These are phyloP conservation scores for Candida chauliodis DNA, from an alignment of 805 yeast genomes.

Conservation along the genomic window DNA sequence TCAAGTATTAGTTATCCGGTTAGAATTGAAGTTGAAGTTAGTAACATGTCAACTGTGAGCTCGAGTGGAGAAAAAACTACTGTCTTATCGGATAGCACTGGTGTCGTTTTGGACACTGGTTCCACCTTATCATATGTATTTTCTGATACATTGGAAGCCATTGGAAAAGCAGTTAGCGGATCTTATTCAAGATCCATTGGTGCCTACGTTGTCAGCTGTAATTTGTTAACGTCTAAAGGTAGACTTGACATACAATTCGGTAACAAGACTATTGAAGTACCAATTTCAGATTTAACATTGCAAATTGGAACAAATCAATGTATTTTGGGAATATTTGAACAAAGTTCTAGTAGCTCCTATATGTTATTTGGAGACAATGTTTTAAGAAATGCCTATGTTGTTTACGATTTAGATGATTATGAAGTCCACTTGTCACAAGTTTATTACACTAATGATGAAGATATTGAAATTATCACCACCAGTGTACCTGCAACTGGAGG, in stretches of 20 bases:
- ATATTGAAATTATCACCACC: constrained; percentile 43
- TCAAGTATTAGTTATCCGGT: constrained; percentile 26
- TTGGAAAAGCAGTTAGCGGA: constrained; percentile 41
- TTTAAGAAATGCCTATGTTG: constrained; percentile 60
- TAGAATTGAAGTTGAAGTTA: constrained; percentile 48
- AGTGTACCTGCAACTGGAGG: constrained; percentile 8
- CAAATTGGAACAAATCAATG: constrained; percentile 16
- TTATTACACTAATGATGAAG: constrained; percentile 24
- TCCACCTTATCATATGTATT: constrained; percentile 44
- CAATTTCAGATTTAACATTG: constrained; percentile 32
- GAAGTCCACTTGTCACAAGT: constrained; percentile 51
- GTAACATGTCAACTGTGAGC: constrained; percentile 24
- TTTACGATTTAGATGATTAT: constrained; percentile 57
- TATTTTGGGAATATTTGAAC: constrained; percentile 24
- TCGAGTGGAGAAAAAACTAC: constrained; percentile 12
- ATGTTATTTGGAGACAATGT: constrained; percentile 61
- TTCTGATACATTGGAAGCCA: constrained; percentile 21
- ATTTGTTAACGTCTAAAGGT: constrained; percentile 13
- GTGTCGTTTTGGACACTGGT: constrained; percentile 34
- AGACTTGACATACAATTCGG: constrained; percentile 47
- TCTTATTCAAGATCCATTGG: constrained; percentile 37
- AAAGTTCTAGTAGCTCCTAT: constrained; percentile 10
- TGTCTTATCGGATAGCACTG: constrained; percentile 16
- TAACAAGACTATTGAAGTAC: constrained; percentile 53
- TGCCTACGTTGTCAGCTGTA: constrained; percentile 47